phyloP scores from a whole-genome alignment of 305 asterid species.

The Plantago lanceolata region DNA sequence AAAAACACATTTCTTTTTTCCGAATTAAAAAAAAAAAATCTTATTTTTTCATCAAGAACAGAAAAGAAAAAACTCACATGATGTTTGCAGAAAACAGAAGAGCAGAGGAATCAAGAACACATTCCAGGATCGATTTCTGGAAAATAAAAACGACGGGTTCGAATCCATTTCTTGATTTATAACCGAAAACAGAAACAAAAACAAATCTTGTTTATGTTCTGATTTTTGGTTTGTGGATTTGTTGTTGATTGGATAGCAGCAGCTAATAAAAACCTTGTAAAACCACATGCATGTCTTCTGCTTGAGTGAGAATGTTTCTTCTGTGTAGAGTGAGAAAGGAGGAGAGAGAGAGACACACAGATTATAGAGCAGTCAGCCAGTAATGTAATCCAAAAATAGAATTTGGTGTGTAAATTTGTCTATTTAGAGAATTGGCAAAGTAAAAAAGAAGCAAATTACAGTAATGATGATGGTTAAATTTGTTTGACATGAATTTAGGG shows the following conservation, averaged over 20 bases:
- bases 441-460: neutral
- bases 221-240: neutral
- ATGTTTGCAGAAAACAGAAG: constrained; percentile 25
- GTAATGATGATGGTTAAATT: constrained; percentile 9
- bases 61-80: constrained; percentile 28
- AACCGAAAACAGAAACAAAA: neutral
- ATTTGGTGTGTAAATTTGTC: neutral
- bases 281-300: constrained; percentile 4
- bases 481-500: constrained; percentile 27
- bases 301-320: neutral
- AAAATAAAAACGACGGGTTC: constrained; percentile 19
- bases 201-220: neutral
- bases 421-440: neutral
- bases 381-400: neutral
- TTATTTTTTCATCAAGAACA: neutral
- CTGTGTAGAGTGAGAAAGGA: neutral
- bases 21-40: neutral
- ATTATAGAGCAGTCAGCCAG: too few species aligned
- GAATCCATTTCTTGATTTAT: constrained; percentile 22
- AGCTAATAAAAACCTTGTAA: constrained; percentile 12
- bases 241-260: neutral
- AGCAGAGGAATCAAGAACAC: constrained; percentile 27
- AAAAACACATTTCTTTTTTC: neutral
- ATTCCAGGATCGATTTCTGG: constrained; percentile 20
- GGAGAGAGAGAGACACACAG: too few species aligned